Evolutionary conservation across 768 basidiomycete species (phyloP).

Genomic region (Lactifluus rugatus): DNA sequence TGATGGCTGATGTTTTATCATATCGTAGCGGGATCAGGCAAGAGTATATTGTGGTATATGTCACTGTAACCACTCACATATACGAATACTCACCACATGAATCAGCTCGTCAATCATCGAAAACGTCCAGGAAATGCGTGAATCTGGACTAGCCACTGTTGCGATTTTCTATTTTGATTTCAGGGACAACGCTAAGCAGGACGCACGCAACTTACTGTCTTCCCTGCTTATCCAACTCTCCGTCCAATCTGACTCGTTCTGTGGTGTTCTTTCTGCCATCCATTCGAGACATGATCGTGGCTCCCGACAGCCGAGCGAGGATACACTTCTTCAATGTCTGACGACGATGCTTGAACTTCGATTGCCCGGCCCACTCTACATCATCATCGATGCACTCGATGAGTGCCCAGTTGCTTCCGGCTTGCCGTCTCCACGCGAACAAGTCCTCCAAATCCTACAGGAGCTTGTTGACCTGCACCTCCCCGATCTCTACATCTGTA

Average conservation of each 20-base stretch:
- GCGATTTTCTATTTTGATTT: neutral
- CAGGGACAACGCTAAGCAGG: neutral
- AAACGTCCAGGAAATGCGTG: neutral
- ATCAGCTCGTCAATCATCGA: neutral
- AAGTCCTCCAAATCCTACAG: neutral
- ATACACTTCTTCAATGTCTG: neutral
- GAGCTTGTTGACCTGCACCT: neutral
- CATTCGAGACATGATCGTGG: neutral
- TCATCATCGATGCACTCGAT: neutral
- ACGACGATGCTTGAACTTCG: neutral
- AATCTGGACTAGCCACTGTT: neutral
- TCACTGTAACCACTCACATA: neutral
- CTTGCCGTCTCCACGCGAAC: neutral
- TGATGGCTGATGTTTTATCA: neutral
- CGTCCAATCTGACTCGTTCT: neutral
- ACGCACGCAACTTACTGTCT: neutral
- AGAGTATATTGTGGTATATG: neutral
- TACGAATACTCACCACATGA: neutral
- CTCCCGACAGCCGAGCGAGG: neutral
- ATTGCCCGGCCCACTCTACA: neutral
- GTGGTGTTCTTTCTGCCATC: neutral
- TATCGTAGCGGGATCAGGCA: neutral
- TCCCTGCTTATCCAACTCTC: neutral
- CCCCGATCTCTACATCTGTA: neutral
- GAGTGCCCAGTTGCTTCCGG: neutral